Conservation (phyloP, 2,329 filamentous ascomycete species). For the Fusarium tjaetaba region DNA sequence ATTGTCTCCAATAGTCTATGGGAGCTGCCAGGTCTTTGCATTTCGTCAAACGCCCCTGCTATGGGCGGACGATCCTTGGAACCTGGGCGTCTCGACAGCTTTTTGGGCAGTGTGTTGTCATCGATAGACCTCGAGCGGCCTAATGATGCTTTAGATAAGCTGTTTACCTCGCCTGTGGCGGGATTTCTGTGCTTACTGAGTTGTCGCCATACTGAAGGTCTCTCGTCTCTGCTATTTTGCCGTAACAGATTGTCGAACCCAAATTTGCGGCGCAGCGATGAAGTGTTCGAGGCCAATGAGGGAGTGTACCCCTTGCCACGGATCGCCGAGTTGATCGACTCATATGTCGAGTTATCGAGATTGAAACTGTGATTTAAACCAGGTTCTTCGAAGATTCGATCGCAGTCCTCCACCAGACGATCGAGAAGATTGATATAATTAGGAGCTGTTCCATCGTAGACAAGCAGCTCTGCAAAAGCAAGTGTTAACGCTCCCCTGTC, state of each 20-base stretch:
- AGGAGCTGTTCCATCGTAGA: slow-evolving; percentile 78
- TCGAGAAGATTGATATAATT: slow-evolving; percentile 91
- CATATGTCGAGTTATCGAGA: slow-evolving; percentile 58
- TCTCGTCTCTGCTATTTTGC: slow-evolving; percentile 82
- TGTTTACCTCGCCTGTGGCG: slow-evolving; percentile 68
- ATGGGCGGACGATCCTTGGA: slow-evolving; percentile 70
- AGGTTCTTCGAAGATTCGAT: slow-evolving; percentile 82
- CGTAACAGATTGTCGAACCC: slow-evolving; percentile 80
- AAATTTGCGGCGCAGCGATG: slow-evolving; percentile 85
- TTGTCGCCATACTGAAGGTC: slow-evolving; percentile 85
- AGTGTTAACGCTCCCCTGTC: slow-evolving; percentile 89
- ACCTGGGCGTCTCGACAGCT: slow-evolving; percentile 56
- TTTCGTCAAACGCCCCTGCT: slow-evolving; percentile 70
- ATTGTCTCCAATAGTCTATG: slow-evolving; percentile 68
- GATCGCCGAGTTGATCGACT: slow-evolving; percentile 66
- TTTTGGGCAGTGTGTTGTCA: slow-evolving; percentile 64
- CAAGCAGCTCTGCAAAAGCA: slow-evolving; percentile 87
- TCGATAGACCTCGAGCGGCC: slow-evolving; percentile 80
- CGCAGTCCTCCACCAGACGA: slow-evolving; percentile 87
- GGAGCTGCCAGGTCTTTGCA: slow-evolving; percentile 65
- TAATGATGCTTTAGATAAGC: slow-evolving; percentile 73
- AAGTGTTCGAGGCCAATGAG: slow-evolving; percentile 85
- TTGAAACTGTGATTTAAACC: slow-evolving; percentile 54
- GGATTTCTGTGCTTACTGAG: slow-evolving; percentile 81
- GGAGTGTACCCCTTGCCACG: slow-evolving; percentile 72